Evolutionary conservation across 305 asterid species (phyloP).

Genomic region (Fraxinus greggii): DNA sequence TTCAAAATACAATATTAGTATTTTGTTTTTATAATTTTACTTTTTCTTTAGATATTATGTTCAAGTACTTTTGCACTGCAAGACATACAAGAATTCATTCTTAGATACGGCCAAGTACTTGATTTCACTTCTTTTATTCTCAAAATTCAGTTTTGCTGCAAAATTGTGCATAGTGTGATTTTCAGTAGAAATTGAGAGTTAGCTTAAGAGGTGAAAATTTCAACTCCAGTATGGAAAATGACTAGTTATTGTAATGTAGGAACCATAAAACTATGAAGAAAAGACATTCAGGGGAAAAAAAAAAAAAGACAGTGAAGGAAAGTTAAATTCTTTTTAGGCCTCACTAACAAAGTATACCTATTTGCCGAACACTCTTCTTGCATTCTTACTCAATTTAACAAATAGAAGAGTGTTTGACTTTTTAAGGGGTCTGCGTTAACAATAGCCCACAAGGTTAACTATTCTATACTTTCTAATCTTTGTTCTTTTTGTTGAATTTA

Average conservation of each 20-base stretch:
- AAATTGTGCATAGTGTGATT: background rate
- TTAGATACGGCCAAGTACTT: background rate
- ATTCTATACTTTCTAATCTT: background rate
- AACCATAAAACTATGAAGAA: background rate
- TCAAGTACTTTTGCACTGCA: background rate
- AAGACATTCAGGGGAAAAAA: background rate
- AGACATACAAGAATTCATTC: background rate
- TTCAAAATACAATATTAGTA: background rate
- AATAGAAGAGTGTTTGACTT: background rate
- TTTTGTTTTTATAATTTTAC: background rate
- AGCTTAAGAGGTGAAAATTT: slow-evolving; percentile 4
- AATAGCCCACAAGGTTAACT: background rate
- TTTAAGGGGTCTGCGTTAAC: slow-evolving; percentile 14
- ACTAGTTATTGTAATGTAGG: background rate
- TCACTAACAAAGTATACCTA: background rate
- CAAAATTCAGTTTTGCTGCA: background rate
- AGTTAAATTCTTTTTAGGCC: background rate
- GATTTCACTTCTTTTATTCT: background rate
- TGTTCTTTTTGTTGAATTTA: background rate
- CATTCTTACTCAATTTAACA: background rate
- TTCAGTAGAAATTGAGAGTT: background rate
- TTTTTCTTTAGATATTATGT: background rate
- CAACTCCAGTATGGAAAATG: slow-evolving; percentile 8
- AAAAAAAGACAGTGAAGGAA: background rate
- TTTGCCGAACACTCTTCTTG: background rate